Conservation (phyloP, 441 rosid genomes). For the Gossypium gossypioides region DNA sequence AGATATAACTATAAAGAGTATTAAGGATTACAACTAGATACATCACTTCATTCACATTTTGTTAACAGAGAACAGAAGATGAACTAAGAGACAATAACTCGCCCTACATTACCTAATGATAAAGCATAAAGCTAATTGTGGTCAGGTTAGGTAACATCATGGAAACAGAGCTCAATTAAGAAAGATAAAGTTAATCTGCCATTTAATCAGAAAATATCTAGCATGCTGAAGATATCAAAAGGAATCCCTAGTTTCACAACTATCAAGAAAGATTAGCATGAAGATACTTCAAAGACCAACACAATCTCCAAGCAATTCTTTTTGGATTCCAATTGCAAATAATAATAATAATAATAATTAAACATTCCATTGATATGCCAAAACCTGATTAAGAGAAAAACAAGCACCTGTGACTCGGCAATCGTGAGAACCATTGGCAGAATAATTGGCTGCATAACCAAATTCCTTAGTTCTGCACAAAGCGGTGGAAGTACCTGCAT, state of each 20-base stretch:
- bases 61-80: background rate
- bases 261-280: background rate
- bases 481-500: slow-evolving; percentile 89
- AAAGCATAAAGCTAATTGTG: background rate
- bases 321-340: background rate
- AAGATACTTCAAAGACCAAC: background rate
- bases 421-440: slow-evolving; percentile 93
- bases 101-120: background rate
- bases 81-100: background rate
- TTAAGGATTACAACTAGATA: background rate
- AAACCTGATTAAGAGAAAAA: slow-evolving; percentile 10
- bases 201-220: background rate
- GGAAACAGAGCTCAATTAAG: background rate
- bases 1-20: background rate
- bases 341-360: background rate
- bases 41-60: background rate
- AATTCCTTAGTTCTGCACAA: slow-evolving; percentile 91
- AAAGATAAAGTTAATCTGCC: background rate
- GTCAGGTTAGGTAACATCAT: background rate
- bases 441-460: slow-evolving; percentile 90
- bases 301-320: background rate
- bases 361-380: background rate
- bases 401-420: slow-evolving; percentile 82
- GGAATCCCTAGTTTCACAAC: background rate
- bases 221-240: background rate